Evolutionary conservation across 1,139 yeast genomes (phyloP), one percentile per base, ranked within the genome.

Genomic region (Geotrichum histeridarum): DNA sequence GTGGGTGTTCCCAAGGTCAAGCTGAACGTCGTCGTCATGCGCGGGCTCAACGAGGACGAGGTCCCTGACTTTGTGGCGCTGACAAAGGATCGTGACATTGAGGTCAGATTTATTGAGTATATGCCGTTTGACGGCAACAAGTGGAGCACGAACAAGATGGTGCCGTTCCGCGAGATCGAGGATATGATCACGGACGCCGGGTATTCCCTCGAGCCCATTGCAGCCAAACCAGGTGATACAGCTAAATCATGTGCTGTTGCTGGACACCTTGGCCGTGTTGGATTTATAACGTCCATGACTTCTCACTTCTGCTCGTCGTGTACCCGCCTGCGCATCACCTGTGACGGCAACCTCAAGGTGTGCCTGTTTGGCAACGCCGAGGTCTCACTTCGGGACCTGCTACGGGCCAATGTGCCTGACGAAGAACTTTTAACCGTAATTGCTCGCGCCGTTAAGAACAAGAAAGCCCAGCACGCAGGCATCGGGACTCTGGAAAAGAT

Each of bases 51-150:
- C 55, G 81, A 78, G 38, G 80, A 77, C 60, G 82, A 78, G 61
- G 69, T 78, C 5, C 56, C 70, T 27, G 73, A 75, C 55, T 78
- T 78, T 63, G 77, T 76, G 1, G 68, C 67, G 22, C 55, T 78
- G 51, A 70, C 79, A 4, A 62, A 64, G 48, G 64, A 69, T 43
- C 61, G 65, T 42, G 72, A 74, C 2, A 57, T 78, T 4, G 80
- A 78, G 57, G 74, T 78, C 35, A 68, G 82, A 50, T 78, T 78
- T 61, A 78, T 78, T 42, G 82, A 78, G 61, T 78, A 77, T 63
- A 78, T 78, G 82, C 82, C 82, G 3, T 78, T 78, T 61, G 77
- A 70, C 56, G 82, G 82, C 2, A 78, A 78, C 64, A 74, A 73
- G 57, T 78, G 81, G 81, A 67, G 73, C 22, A 59, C 67, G 39